Evolutionary conservation across 1,284 basidiomycete species (phyloP).

Genomic region (Hemileia vastatrix): DNA sequence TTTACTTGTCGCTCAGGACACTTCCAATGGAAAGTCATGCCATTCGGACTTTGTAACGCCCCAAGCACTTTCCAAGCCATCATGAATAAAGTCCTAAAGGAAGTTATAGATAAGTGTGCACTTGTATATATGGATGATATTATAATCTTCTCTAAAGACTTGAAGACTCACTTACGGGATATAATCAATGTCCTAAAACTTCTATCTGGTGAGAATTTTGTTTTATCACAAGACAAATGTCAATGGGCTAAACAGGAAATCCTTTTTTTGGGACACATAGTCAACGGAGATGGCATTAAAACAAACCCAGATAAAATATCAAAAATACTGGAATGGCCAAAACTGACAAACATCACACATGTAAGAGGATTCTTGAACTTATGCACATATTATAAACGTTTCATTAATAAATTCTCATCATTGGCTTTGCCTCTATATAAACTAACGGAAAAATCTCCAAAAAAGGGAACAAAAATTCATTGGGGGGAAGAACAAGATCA

Average conservation of each 20-base stretch:
- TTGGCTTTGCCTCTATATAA: background rate
- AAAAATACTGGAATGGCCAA: background rate
- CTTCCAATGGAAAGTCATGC: constrained; percentile 5
- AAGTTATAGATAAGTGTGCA: background rate
- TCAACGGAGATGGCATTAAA: background rate
- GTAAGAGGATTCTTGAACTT: constrained; percentile 6
- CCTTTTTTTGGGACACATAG: background rate
- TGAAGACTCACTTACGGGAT: background rate
- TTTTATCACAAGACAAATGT: background rate
- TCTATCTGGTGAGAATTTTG: background rate
- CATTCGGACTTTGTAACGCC: constrained; percentile 25
- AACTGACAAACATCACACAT: background rate
- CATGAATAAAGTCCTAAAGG: constrained; percentile 30
- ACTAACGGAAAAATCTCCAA: background rate
- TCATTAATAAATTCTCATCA: background rate
- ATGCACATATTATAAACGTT: constrained; percentile 1
- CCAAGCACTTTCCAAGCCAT: constrained; percentile 37
- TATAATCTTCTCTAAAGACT: background rate
- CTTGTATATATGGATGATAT: constrained; percentile 2
- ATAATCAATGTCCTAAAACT: constrained; percentile 1
- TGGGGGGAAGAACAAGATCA: background rate
- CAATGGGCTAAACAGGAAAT: background rate
- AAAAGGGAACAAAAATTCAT: background rate
- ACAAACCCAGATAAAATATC: background rate
- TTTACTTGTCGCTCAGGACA: background rate